Base-by-base conservation (phyloP, 768 basidiomycete species). In the Imleria badia region DNA sequence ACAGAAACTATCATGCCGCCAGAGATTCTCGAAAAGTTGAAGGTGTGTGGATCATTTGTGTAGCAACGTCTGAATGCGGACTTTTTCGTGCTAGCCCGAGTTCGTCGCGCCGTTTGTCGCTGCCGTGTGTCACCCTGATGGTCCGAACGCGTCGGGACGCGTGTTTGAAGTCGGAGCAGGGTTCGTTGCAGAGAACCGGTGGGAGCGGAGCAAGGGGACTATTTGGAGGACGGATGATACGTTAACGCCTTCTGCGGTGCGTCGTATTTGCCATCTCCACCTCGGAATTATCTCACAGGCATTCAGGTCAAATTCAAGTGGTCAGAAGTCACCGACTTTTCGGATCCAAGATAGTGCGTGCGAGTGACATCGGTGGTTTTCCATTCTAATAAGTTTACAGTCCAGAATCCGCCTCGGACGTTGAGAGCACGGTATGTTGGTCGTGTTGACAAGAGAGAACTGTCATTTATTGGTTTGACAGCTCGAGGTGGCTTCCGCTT, bases 111-210 rank as follows among this genome's bases (percentile, higher is more conserved):
- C 97, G 1, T 85, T 98, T 60, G 94, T 98, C 31, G 86, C 80
- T 12, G 93, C 90, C 10, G 79, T 98, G 15, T 87, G 85, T 55
- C 91, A 96, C 55, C 91, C 91, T 14, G 84, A 94, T 51, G 90
- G 86, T 2, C 83, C 85, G 15, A 86, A 91, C 54, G 87, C 85
- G 0, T 84, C 80, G 26, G 93, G 93, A 31, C 85, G 82, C 66
- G 80, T 96, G 17, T 98, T 94, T 60, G 95, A 98, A 73, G 80
- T 94, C 35, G 97, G 95, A 33, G 97, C 91, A 44, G 96, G 95
- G 5, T 98, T 86, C 68, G 75, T 93, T 50, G 89, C 92, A 10
- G 92, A 97, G 71, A 80, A 98, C 52, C 82, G 97, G 52, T 98
- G 94, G 91, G 91, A 98, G 72, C 81, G 94, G 52, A 90, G 89